Evolutionary conservation across 805 yeast genomes (phyloP).

Genomic region (Candida loeiensis): DNA sequence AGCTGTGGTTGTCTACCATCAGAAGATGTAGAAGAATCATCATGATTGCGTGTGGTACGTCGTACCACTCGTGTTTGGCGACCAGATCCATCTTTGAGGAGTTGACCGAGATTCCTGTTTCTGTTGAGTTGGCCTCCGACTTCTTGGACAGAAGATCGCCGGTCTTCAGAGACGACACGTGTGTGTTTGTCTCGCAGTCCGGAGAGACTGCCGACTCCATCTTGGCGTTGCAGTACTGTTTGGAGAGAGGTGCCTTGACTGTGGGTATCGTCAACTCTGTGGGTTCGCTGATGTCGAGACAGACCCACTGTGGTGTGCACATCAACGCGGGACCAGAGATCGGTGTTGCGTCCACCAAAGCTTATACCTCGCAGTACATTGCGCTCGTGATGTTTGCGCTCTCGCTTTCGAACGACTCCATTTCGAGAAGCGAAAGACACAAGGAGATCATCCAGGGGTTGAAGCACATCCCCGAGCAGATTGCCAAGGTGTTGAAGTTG

Average conservation of each 20-base stretch:
- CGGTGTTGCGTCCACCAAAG: constrained; percentile 98
- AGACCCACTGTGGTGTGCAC: constrained; percentile 98
- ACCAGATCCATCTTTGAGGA: constrained; percentile 96
- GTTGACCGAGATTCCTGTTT: constrained; percentile 89
- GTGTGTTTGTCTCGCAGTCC: constrained; percentile 95
- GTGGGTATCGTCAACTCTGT: constrained; percentile 97
- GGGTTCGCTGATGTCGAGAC: constrained; percentile 95
- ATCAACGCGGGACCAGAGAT: constrained; percentile 99
- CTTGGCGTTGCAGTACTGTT: constrained; percentile 90
- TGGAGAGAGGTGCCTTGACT: constrained; percentile 94
- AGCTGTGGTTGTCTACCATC: constrained; percentile 77
- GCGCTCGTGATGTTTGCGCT: constrained; percentile 96
- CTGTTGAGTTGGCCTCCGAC: constrained; percentile 91
- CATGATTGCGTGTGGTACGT: constrained; percentile 99
- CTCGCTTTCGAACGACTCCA: constrained; percentile 87
- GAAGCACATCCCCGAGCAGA: constrained; percentile 79
- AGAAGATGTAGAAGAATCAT: constrained; percentile 92
- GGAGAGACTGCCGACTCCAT: constrained; percentile 99
- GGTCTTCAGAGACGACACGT: constrained; percentile 97
- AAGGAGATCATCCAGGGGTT: constrained; percentile 83
- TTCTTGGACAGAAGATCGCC: constrained; percentile 93
- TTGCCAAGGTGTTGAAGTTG: constrained; percentile 68
- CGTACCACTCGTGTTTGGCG: constrained; percentile 97
- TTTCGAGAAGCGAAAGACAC: constrained; percentile 74
- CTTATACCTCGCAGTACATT: constrained; percentile 96